A percentile compares a stretch with the other conserved stretches of the same genome.
Conservation (phyloP, 202 grass and related monocot species). For the Tripidium arundinaceum region DNA sequence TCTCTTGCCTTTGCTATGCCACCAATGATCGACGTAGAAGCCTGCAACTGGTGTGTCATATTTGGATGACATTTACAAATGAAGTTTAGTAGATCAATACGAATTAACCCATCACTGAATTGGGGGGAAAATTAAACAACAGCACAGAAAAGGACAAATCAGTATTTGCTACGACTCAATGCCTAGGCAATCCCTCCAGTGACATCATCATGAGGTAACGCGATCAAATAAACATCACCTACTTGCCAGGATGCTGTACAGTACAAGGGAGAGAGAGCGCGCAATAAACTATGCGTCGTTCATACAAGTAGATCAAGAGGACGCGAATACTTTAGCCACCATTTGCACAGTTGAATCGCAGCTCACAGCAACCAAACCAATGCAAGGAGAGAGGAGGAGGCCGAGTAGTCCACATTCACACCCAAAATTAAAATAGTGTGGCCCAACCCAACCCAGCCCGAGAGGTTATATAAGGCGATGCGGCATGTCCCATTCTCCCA, state of each 20-base stretch:
- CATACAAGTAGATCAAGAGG: constrained; percentile 13
- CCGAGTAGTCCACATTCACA: constrained; percentile 50
- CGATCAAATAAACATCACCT: neutral
- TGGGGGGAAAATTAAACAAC: neutral
- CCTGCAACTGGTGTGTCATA: neutral
- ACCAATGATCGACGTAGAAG: neutral
- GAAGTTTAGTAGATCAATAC: neutral
- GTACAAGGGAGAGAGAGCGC: neutral
- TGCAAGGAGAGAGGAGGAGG: neutral
- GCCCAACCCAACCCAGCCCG: neutral
- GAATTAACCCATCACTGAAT: neutral
- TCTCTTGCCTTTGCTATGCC: neutral
- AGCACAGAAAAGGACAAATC: neutral
- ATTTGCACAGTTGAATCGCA: constrained; percentile 49
- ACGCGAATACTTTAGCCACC: constrained; percentile 39
- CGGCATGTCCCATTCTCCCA: constrained; percentile 16
- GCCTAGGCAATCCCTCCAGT: neutral
- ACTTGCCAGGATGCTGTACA: constrained; percentile 20
- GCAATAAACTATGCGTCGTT: constrained; percentile 24
- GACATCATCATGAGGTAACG: constrained; percentile 39
- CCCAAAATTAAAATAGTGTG: neutral
- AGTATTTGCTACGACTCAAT: neutral
- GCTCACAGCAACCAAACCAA: constrained; percentile 15
- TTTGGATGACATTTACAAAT: neutral
- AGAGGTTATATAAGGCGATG: constrained; percentile 47